phyloP scores from a whole-genome alignment of 2,329 filamentous ascomycete species.

The Akanthomyces lecanii region DNA sequence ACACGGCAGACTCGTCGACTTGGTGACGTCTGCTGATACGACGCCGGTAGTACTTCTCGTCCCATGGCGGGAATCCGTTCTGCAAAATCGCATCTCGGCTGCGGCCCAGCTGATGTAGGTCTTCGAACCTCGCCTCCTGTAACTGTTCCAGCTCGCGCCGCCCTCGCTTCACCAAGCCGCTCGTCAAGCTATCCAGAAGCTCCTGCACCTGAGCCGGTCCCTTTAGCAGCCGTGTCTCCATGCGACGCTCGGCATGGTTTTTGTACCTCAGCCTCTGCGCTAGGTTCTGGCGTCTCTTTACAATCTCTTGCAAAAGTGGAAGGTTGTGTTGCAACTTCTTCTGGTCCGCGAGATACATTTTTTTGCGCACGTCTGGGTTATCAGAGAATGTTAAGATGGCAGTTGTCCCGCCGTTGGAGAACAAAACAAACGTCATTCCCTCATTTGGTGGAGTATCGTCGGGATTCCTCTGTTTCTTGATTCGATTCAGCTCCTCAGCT shows the following conservation, averaged over 20 bases:
- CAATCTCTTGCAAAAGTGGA: conserved; percentile 48
- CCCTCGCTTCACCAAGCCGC: neutral
- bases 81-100: neutral
- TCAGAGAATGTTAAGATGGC: conserved; percentile 46
- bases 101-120: too few species aligned
- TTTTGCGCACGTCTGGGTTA: conserved; percentile 43
- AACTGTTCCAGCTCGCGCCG: too few species aligned
- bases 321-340: conserved; percentile 52
- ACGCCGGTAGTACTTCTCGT: conserved; percentile 44
- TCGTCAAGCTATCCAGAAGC: neutral
- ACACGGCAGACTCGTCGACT: conserved; percentile 47
- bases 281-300: conserved; percentile 48
- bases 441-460: conserved; percentile 19
- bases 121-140: too few species aligned
- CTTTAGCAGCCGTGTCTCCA: conserved; percentile 55
- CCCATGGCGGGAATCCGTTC: conserved; percentile 15
- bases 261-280: conserved; percentile 50
- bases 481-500: neutral
- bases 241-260: conserved; percentile 49
- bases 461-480: neutral
- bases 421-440: conserved; percentile 44
- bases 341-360: conserved; percentile 49
- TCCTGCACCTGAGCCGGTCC: conserved; percentile 44
- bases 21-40: conserved; percentile 49
- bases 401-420: conserved; percentile 53